Conservation (phyloP, 768 basidiomycete species). For the Suillus paluster region DNA sequence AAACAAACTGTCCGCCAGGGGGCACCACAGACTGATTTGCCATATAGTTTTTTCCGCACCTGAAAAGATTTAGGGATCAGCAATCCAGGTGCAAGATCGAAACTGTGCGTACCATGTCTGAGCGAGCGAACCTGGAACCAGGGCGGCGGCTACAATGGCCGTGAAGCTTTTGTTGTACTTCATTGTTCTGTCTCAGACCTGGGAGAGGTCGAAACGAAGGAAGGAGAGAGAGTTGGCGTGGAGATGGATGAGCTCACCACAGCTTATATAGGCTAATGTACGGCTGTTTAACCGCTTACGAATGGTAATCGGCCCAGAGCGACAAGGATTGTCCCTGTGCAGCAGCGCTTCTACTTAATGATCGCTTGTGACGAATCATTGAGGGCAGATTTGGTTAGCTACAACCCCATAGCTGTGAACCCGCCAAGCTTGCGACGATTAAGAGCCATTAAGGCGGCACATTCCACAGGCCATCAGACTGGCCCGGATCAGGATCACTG, state of each 20-base stretch:
- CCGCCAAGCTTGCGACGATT: not conserved
- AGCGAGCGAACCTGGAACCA: slow-evolving; percentile 17
- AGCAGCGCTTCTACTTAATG: not conserved
- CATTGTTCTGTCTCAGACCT: slow-evolving; percentile 15
- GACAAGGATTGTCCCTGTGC: not conserved
- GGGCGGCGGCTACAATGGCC: slow-evolving; percentile 17
- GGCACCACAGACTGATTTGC: slow-evolving; percentile 43
- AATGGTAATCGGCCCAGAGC: not conserved
- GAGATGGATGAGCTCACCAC: not conserved
- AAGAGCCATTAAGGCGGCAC: not conserved
- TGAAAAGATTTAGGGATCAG: slow-evolving; percentile 18
- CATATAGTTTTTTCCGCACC: slow-evolving; percentile 59
- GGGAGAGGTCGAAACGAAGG: not conserved
- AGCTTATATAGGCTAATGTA: not conserved
- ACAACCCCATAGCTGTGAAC: not conserved
- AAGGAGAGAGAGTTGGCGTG: too few relatives aligned
- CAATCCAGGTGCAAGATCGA: not conserved
- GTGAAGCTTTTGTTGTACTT: slow-evolving; percentile 13
- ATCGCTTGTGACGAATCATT: not conserved
- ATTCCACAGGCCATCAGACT: too few relatives aligned
- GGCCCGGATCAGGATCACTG: not conserved
- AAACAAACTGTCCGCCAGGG: slow-evolving; percentile 50
- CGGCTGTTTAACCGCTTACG: not conserved
- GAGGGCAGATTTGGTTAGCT: not conserved
- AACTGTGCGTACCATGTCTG: slow-evolving; percentile 29